Conservation (phyloP, 1,139 yeast genomes). For the Yamadazyma friedrichii region DNA sequence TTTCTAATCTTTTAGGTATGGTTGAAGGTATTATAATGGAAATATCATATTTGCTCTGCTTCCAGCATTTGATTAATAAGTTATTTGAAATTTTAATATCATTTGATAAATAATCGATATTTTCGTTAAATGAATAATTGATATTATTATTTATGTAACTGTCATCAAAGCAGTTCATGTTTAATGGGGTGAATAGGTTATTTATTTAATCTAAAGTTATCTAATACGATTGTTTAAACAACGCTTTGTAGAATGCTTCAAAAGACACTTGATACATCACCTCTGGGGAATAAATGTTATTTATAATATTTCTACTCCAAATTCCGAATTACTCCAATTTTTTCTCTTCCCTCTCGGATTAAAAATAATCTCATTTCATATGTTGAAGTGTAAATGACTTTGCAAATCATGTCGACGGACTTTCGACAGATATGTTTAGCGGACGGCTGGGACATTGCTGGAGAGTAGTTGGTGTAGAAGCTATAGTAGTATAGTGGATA, state of each 20-base stretch:
- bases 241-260: no score
- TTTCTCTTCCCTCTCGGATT: slow-evolving; percentile 1
- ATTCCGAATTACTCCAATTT: slow-evolving; percentile 4
- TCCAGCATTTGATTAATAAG: slow-evolving; percentile 16
- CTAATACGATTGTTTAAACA: no score
- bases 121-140: slow-evolving; percentile 23
- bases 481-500: no score
- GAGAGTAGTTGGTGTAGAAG: no score
- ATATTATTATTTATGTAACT: slow-evolving; percentile 17
- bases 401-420: not conserved
- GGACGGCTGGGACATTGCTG: no score
- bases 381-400: no score
- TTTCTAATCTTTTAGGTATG: slow-evolving; percentile 28
- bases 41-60: slow-evolving; percentile 23
- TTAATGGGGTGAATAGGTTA: not conserved
- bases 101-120: slow-evolving; percentile 35
- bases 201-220: no score
- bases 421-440: no score
- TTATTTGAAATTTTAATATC: slow-evolving; percentile 15
- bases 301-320: not conserved
- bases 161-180: slow-evolving; percentile 23
- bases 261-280: no score
- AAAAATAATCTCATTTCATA: not conserved
- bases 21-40: slow-evolving; percentile 27
- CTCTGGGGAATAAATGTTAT: no score